These are phyloP conservation scores for Yarrowia sp. DNA, from an alignment of 805 yeast genomes.

Conservation along the genomic window DNA sequence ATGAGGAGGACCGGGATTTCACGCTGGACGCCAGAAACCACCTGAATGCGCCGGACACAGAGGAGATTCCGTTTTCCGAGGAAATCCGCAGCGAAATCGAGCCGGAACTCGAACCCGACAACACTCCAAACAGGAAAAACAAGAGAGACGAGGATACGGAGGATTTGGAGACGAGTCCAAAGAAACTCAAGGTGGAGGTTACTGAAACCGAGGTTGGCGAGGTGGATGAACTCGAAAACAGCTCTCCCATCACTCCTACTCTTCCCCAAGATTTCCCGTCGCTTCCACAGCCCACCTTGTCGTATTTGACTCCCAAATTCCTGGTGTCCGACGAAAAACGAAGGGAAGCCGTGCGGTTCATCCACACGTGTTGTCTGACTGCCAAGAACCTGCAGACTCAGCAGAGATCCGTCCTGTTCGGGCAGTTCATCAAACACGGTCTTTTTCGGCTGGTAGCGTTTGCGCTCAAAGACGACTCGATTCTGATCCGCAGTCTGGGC, in stretches of 20 bases:
- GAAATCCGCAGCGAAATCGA: conserved; percentile 15
- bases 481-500: conserved; percentile 67
- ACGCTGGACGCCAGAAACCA: conserved; percentile 12
- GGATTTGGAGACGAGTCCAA: background rate
- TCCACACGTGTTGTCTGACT: conserved; percentile 80
- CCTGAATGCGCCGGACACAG: conserved; percentile 2
- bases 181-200: conserved; percentile 23
- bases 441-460: conserved; percentile 72
- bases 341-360: conserved; percentile 75
- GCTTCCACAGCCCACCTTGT: conserved; percentile 11
- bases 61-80: conserved; percentile 14
- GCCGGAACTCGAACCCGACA: background rate
- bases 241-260: conserved; percentile 11
- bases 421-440: conserved; percentile 68
- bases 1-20: conserved; percentile 17
- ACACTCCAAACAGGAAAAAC: conserved; percentile 10
- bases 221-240: background rate
- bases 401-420: conserved; percentile 71
- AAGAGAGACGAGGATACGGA: conserved; percentile 4
- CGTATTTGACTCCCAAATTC: conserved; percentile 16
- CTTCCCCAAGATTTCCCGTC: conserved; percentile 8
- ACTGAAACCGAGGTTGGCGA: background rate
- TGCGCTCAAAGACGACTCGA: conserved; percentile 64
- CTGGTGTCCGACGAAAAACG: conserved; percentile 46
- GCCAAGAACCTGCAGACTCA: conserved; percentile 69